Conservation (phyloP, 208 protist genomes). For the Strigomonas galati region DNA sequence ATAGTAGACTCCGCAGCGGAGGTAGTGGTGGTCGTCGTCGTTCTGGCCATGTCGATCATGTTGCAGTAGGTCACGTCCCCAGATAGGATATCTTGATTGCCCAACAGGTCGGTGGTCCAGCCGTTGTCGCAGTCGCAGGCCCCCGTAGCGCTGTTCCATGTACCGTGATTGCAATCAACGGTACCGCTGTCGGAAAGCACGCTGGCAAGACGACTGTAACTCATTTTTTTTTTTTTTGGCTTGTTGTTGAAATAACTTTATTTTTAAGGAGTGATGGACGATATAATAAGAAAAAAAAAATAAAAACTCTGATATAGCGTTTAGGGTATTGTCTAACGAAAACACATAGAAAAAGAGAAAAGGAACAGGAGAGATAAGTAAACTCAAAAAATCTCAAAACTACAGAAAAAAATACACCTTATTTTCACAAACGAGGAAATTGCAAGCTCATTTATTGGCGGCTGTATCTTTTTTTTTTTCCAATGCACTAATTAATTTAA, state of each 20-base stretch:
- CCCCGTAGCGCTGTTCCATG: constrained; percentile 16
- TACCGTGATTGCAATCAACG: constrained; percentile 31
- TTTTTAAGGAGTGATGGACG: too few species aligned
- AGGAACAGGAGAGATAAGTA: not conserved
- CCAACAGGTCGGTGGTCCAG: constrained; percentile 21
- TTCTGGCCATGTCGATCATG: too few species aligned
- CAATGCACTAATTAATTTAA: too few species aligned
- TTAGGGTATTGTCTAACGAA: not conserved
- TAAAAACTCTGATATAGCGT: not conserved
- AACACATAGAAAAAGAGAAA: not conserved
- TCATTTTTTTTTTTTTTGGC: constrained; percentile 5
- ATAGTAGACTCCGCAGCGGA: too few species aligned
- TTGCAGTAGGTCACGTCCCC: constrained; percentile 22
- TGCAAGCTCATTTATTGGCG: too few species aligned
- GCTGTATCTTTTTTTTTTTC: too few species aligned
- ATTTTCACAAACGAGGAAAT: too few species aligned
- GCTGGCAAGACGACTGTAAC: not conserved
- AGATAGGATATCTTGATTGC: constrained; percentile 25
- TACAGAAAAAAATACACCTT: too few species aligned
- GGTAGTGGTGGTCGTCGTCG: not conserved
- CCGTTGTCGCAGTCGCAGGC: constrained; percentile 30
- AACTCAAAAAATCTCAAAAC: not conserved
- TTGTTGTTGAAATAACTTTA: not conserved
- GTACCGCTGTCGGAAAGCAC: too few species aligned
- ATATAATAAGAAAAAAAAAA: constrained; percentile 12